Evolutionary conservation across 2,329 filamentous ascomycete genomes (phyloP), one percentile per base, ranked within the genome.

Genomic region (Colletotrichum tabaci): DNA sequence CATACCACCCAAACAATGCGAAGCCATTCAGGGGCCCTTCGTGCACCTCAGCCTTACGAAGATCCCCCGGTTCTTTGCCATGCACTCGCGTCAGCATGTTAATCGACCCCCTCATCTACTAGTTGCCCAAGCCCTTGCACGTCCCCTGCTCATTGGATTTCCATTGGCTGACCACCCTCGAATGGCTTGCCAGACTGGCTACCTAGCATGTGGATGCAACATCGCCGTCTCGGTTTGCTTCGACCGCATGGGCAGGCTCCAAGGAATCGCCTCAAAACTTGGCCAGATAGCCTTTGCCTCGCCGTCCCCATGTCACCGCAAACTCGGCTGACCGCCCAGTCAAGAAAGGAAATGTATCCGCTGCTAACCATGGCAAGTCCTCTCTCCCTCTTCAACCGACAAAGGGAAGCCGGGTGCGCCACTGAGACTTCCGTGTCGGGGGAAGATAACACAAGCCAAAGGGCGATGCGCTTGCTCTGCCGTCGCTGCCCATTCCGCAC

Each of bases 21-120:
- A 71, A 30, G 58, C 30, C 53, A 64, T 68, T 68, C 60, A 58
- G 65, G 68, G 65, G 55, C 53, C 44, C 40, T 46, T 63, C 40
- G 46, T 18, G 16, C 61, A n/a, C 38, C 52, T 74, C 73, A 74
- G 73, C 73, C 73, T 74, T 74, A 74, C 62, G 61, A 72, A 73
- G 58, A 74, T 70, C 70, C 58, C 53, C 58, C 53, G 55, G 61
- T 46, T 55, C 44, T 61, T 61, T 40, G 42, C 44, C 57, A 49
- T 58, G 57, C 61, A 52, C 56, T 68, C 65, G 50, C 50, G 69
- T 66, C 62, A 74, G 66, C 66, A 70, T 65, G 57, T 66, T 70
- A 66, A 70, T 73, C 63, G 52, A 30, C 47, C 55, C 57, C 44
- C 35, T 38, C 60, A 61, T 53, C 63, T 67, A 61, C 71, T 73